Percentiles rank a stretch among this genome's conserved stretches.
Conservation (phyloP, 129 eudicot genomes). For the Helichrysum umbraculigerum region DNA sequence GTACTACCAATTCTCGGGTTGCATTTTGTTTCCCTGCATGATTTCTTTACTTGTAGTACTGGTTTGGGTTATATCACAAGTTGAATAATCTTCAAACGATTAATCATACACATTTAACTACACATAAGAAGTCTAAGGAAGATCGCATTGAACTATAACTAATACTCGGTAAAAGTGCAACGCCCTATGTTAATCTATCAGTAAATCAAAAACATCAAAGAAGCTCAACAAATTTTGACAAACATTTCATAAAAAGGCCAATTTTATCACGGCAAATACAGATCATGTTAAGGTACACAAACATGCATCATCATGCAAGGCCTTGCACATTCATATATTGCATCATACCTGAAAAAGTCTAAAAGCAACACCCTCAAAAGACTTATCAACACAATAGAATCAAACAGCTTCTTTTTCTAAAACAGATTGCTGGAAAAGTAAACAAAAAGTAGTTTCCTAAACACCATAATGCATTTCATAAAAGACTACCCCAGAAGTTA, state of each 20-base stretch:
- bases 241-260: not conserved
- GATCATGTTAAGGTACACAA: not conserved
- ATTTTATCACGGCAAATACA: not conserved
- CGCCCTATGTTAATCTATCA: too few relatives aligned
- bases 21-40: too few relatives aligned
- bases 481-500: not conserved
- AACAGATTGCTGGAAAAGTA: not conserved
- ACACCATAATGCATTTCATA: not conserved
- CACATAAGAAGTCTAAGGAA: too few relatives aligned
- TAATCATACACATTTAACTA: too few relatives aligned
- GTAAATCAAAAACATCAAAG: too few relatives aligned
- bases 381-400: not conserved
- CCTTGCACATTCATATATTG: not conserved
- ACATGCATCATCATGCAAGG: not conserved
- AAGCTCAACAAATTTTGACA: not conserved
- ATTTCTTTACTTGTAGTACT: too few relatives aligned
- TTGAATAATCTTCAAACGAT: too few relatives aligned
- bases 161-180: not conserved
- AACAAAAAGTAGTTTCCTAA: not conserved
- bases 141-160: not conserved
- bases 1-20: too few relatives aligned
- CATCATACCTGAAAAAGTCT: not conserved
- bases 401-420: not conserved
- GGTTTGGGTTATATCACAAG: too few relatives aligned
- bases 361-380: not conserved